phyloP scores from a whole-genome alignment of 306 rosid genomes.

The Castanea crenata region DNA sequence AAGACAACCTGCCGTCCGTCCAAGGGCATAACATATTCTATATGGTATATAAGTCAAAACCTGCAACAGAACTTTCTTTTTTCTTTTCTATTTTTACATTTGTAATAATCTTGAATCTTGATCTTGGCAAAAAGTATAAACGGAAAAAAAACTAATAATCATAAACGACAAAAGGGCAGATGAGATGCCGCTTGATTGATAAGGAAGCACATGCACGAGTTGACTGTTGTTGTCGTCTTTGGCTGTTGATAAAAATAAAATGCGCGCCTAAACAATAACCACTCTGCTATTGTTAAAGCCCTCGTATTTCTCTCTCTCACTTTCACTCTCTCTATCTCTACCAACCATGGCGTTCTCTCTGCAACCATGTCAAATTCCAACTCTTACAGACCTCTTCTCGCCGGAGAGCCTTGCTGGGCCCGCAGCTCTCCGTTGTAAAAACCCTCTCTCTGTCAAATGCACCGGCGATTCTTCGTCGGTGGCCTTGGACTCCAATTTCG shows the following conservation, averaged over 20 bases:
- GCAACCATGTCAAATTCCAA: conserved; percentile 55
- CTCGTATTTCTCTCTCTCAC: neutral
- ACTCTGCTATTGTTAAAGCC: neutral
- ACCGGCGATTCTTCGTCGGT: conserved; percentile 41
- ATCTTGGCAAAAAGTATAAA: no score
- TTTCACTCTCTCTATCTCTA: neutral
- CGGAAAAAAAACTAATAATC: no score
- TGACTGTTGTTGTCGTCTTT: no score
- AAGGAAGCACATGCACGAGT: no score
- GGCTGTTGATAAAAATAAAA: conserved; percentile 3
- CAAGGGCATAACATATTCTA: no score
- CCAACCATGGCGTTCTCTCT: conserved; percentile 62
- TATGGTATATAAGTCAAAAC: no score
- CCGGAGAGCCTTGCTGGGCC: conserved; percentile 31
- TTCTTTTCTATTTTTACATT: no score
- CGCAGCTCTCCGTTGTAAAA: conserved; percentile 38
- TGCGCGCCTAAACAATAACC: neutral
- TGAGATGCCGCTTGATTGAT: no score
- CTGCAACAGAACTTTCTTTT: no score
- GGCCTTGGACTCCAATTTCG: conserved; percentile 56
- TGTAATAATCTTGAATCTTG: no score
- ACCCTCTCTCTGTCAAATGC: conserved; percentile 51
- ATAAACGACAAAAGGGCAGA: no score
- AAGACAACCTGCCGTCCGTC: no score
- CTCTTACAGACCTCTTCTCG: conserved; percentile 37